These are phyloP conservation scores for Bigelowiella natans DNA, from an alignment of 78 protist genomes.

Conservation along the genomic window DNA sequence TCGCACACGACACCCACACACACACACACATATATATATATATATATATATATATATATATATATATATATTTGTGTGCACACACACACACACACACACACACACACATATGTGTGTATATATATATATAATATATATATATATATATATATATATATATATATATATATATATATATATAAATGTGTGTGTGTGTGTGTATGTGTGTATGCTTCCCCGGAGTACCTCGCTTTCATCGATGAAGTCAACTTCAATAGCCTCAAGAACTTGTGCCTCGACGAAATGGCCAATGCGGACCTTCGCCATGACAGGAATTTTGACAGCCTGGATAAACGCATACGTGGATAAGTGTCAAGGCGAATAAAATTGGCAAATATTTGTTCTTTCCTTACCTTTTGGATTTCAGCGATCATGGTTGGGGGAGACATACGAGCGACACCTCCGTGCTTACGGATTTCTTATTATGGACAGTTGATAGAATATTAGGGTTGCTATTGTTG, in stretches of 20 bases:
- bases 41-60: background rate
- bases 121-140: background rate
- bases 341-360: background rate
- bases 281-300: constrained; percentile 86
- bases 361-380: background rate
- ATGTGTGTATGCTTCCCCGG: too few relatives aligned
- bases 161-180: background rate
- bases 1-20: too few relatives aligned
- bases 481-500: background rate
- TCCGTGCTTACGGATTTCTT: constrained; percentile 30
- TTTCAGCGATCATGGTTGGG: constrained; percentile 72
- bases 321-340: constrained; percentile 34
- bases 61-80: background rate
- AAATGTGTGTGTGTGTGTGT: background rate
- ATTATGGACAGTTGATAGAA: background rate
- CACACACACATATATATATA: background rate
- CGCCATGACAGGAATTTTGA: constrained; percentile 87
- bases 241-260: constrained; percentile 72
- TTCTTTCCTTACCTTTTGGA: constrained; percentile 34
- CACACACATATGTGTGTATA: background rate
- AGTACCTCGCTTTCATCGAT: constrained; percentile 91
- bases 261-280: constrained; percentile 85
- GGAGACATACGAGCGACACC: constrained; percentile 90
- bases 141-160: background rate
- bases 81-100: background rate